Conservation (phyloP, 192 early-diverging fungal species). For the Backusella sp. region DNA sequence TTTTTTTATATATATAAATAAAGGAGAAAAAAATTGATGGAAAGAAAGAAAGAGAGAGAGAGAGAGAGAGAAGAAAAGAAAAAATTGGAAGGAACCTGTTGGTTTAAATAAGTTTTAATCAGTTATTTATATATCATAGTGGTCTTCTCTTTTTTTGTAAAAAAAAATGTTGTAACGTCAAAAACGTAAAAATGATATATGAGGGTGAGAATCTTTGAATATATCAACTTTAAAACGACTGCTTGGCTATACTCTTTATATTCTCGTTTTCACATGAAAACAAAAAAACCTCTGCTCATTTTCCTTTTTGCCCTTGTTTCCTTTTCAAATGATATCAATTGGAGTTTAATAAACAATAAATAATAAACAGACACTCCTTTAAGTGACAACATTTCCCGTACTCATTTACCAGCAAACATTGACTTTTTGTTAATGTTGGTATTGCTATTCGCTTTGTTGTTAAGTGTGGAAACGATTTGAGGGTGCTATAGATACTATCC, state of each 20-base stretch:
- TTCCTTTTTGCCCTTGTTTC: not conserved
- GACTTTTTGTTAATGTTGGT: no score
- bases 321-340: not conserved
- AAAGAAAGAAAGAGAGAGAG: no score
- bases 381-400: not conserved
- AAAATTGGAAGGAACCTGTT: not conserved
- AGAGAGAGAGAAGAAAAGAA: not conserved
- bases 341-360: not conserved
- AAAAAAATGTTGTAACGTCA: not conserved
- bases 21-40: no score
- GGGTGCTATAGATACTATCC: no score
- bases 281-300: not conserved
- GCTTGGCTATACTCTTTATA: no score
- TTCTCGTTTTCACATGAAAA: not conserved
- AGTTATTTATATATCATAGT: not conserved
- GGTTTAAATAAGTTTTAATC: not conserved
- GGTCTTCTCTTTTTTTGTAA: not conserved
- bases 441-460: no score
- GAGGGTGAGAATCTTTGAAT: not conserved
- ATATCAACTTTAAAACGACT: not conserved
- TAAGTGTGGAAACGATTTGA: no score
- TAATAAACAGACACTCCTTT: not conserved
- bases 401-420: not conserved
- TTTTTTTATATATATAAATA: no score
- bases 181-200: not conserved